Evolutionary conservation across 345 rosid species (phyloP), one percentile per base, ranked within the genome.

Genomic region (Populus nigra): DNA sequence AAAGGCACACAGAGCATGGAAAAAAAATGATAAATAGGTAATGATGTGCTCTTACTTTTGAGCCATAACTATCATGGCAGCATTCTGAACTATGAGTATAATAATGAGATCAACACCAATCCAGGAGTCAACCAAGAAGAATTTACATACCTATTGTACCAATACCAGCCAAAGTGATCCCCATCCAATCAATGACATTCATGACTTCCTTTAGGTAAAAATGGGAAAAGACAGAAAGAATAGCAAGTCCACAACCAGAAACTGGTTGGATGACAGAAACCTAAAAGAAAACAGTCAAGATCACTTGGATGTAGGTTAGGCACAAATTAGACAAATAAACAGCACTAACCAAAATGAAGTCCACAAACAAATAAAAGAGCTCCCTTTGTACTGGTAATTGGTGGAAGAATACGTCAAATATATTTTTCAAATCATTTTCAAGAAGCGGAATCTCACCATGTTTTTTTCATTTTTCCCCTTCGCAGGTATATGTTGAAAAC

Each of bases 191-290:
- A 84, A 93, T 79, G 53, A 83, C 86, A 85, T 93, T 96, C 97
- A 96, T 92, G 59, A 92, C 89, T 83, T 96, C 99, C 89, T 93
- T 90, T 41, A 96, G 79, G 84, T 96, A 96, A 87, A 96, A 96
- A 84, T 93, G 98, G 15, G 98, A 93, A 82, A 96, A 93, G 73
- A 96, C 80, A 0, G 90, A 96, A 80, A 96, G 98, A 80, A 96
- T 85, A 25, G 97, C 98, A 49, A 96, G 98, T 71, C 99, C 98
- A 82, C 97, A 92, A 63, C 99, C 98, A 53, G 98, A 96, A 82
- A 96, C 98, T 25, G 99, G 99, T 76, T 96, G 98, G 79, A 96
- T 93, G 70, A 93, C 92, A 67, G 99, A 96, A 41, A 96, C 97
- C 99, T 96, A 84, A 69, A 63, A 77, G 70, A 50, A 83, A 18